Percentiles rank a stretch among this genome's conserved stretches.
Evolutionary conservation across 2,329 filamentous ascomycete species (phyloP).

Genomic region (Scytalidium sp.): DNA sequence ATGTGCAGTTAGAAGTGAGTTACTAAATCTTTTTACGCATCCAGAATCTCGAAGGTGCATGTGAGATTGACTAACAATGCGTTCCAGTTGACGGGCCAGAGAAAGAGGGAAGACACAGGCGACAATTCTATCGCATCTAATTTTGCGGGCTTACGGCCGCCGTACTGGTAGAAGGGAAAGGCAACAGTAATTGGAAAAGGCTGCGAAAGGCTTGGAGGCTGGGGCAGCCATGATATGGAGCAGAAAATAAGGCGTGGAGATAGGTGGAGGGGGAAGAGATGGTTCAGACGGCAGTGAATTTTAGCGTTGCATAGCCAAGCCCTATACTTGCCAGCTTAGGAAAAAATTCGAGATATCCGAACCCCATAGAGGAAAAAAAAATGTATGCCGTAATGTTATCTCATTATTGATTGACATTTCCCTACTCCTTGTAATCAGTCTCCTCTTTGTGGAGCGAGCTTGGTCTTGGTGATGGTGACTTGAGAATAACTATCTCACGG

Average conservation of each 20-base stretch:
- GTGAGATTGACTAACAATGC: conserved; percentile 1
- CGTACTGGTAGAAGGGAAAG: conserved; percentile 63
- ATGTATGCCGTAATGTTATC: no score
- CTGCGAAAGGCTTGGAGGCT: no score
- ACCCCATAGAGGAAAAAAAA: no score
- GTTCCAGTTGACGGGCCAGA: conserved; percentile 61
- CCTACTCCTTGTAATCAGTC: no score
- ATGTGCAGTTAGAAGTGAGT: conserved; percentile 83
- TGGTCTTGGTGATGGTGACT: no score
- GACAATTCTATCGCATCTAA: conserved; percentile 47
- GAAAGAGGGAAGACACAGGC: conserved; percentile 63
- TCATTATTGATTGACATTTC: no score
- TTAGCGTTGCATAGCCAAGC: not conserved
- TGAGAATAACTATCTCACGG: no score
- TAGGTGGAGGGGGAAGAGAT: conserved; percentile 22
- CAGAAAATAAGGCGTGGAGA: not conserved
- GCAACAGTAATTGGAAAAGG: no score
- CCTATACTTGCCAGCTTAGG: not conserved
- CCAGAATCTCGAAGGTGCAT: not conserved
- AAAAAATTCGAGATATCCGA: not conserved
- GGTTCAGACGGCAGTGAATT: conserved; percentile 23
- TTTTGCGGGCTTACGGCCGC: conserved; percentile 57
- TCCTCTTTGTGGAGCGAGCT: no score
- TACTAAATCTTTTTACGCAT: not conserved
- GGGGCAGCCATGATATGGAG: not conserved